These are phyloP conservation scores for Penicillium mononematosum DNA, from an alignment of 495 filamentous ascomycete species.

Conservation along the genomic window DNA sequence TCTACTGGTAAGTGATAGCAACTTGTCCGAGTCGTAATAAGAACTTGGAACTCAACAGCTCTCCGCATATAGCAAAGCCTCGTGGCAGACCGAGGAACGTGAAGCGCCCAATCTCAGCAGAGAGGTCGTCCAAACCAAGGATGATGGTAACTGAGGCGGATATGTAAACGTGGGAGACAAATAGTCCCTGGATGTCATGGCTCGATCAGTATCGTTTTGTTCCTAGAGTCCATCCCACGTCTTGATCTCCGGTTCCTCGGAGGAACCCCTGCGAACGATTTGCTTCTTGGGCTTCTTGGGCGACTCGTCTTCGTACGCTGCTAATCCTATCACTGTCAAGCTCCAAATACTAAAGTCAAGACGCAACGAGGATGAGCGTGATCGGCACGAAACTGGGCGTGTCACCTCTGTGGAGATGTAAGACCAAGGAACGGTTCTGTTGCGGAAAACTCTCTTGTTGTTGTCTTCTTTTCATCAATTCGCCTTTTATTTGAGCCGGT, in stretches of 20 bases:
- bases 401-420: not conserved
- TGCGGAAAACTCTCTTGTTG: not conserved
- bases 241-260: not conserved
- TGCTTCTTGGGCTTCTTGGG: no score
- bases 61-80: not conserved
- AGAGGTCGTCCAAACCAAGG: not conserved
- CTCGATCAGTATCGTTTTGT: not conserved
- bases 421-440: not conserved
- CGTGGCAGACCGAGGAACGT: not conserved
- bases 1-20: conserved; percentile 52
- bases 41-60: not conserved
- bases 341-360: no score
- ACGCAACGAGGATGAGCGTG: no score
- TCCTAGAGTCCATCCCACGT: not conserved
- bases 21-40: not conserved
- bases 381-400: not conserved
- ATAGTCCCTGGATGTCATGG: not conserved
- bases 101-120: not conserved
- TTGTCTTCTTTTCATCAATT: not conserved
- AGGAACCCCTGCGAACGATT: not conserved
- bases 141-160: no score
- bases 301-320: no score
- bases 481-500: not conserved
- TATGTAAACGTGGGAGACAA: not conserved
- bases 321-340: no score